Evolutionary conservation across 23 red algal species (phyloP), one percentile per base, ranked within the genome.

Genomic region (Gracilaria domingensis): DNA sequence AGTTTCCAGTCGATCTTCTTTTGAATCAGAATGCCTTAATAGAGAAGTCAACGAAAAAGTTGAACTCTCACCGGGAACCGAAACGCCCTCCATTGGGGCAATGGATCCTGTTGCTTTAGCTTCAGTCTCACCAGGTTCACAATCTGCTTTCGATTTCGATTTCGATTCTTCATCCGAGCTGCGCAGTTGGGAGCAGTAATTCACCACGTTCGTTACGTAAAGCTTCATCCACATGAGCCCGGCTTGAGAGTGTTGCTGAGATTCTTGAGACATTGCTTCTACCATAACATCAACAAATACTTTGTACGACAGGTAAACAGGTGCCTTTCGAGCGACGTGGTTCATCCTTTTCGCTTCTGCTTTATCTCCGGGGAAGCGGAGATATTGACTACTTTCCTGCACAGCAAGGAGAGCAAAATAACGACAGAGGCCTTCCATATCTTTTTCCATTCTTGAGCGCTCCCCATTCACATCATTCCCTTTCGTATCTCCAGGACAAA

Each of bases 241-340:
- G 45, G 69, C 69, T 44, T 45, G 4, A 1, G 69, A 9, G n/a
- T 75, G 6, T 25, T 45, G 13, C 29, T 32, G 69, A 75, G 69
- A 47, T 47, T 40, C 35, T 45, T 75, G 69, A 44, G 69, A 75
- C 69, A 75, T 75, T 18, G 37, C 69, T 75, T 75, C 69, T 18
- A 75, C 39, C 16, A 75, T 35, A n/a, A 44, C 35, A 45, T 75
- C 69, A 21, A 75, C 69, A 44, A 75, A 75, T 0, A 75, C 69
- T 14, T 1, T n/a, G 18, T 47, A 75, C 4, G 69, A 45, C 14
- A 75, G 14, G n/a, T 36, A 47, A 44, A 18, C 36, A 44, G 69
- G 36, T 44, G 69, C 20, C 39, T 47, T 45, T 1, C 7, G 36
- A 18, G 35, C 17, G 18, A 16, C n/a, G 36, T 44, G n/a, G 17